Conservation (phyloP, 2,329 filamentous ascomycete genomes). For the Talaromyces verruculosus region DNA sequence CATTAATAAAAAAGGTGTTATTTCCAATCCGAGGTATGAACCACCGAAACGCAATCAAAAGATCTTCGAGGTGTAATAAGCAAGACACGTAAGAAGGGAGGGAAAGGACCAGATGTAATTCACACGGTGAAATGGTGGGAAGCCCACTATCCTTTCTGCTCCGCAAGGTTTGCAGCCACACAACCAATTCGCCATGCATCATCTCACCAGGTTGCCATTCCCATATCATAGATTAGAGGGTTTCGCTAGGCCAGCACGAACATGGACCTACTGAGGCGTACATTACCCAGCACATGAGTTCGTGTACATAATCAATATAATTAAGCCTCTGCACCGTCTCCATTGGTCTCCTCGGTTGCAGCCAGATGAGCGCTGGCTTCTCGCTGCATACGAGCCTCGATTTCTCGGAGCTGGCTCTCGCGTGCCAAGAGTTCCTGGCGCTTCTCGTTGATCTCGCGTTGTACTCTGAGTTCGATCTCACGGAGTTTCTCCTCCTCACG, state of each 20-base stretch:
- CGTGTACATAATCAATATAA: conserved; percentile 22
- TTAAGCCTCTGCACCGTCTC: conserved; percentile 37
- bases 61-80: conserved; percentile 20
- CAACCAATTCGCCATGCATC: conserved; percentile 3
- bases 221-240: conserved; percentile 27
- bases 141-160: conserved; percentile 20
- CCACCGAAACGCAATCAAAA: conserved; percentile 26
- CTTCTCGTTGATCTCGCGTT: conserved; percentile 99
- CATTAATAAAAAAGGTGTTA: conserved; percentile 38
- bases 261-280: conserved; percentile 1
- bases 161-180: conserved; percentile 17
- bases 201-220: conserved; percentile 1
- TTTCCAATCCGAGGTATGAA: conserved; percentile 30
- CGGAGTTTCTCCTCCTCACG: conserved; percentile 99
- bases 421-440: conserved; percentile 95
- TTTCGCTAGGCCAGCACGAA: conserved; percentile 12
- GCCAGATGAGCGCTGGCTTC: conserved; percentile 59
- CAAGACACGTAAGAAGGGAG: conserved; percentile 26
- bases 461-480: conserved; percentile 99
- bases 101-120: conserved; percentile 18
- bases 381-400: conserved; percentile 94
- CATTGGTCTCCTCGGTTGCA: conserved; percentile 34
- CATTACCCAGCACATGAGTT: conserved; percentile 14
- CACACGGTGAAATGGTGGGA: conserved; percentile 17
- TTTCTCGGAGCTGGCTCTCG: conserved; percentile 97